Evolutionary conservation across 441 rosid genomes (phyloP), one percentile per base, ranked within the genome.

Genomic region (Breynia disticha): DNA sequence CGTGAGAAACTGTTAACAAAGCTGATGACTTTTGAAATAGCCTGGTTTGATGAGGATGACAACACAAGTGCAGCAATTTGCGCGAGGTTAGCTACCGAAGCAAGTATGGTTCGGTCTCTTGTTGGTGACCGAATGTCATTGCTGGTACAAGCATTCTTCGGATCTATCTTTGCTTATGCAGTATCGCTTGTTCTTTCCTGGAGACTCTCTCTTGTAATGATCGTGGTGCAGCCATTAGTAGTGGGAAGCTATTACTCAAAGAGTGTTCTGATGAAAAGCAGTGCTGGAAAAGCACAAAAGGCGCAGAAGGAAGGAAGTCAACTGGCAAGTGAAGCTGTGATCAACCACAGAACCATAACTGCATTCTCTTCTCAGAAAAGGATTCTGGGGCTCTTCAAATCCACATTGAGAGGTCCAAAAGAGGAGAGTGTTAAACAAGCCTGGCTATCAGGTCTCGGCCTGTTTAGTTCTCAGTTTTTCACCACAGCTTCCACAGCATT

Each of bases 221-320:
- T 80, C 7, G 81, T 75, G 1, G 81, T 72, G 56, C 87, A 83
- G 49, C 84, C 90, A 52, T 19, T 83, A 32, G 79, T 83, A 4
- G 63, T 78, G 7, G 87, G 83, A 1, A 80, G 83, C 78, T 75
- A 58, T 48, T 83, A 74, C 12, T 52, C 68, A 5, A 71, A 75
- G 65, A 76, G 66, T 46, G 67, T 76, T 11, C 16, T 83, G 69
- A 80, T 75, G 82, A 80, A 75, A 62, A 80, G 76, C n/a, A 75
- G 76, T 78, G 78, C 82, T 7, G 77, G 70, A 19, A 83, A 78
- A 57, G 81, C 83, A 5, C 76, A 63, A 55, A 80, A 80, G 44
- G 84, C 84, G 15, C 90, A 83, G 10, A 80, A 67, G 45, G 77
- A 83, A 72, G 87, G 90, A 56, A 83, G 90, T 67, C 84, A 83